A percentile compares a stretch with the other conserved stretches of the same genome.
These are phyloP conservation scores for Plectosphaerella plurivora DNA, from an alignment of 2,329 filamentous ascomycete species.

Conservation along the genomic window DNA sequence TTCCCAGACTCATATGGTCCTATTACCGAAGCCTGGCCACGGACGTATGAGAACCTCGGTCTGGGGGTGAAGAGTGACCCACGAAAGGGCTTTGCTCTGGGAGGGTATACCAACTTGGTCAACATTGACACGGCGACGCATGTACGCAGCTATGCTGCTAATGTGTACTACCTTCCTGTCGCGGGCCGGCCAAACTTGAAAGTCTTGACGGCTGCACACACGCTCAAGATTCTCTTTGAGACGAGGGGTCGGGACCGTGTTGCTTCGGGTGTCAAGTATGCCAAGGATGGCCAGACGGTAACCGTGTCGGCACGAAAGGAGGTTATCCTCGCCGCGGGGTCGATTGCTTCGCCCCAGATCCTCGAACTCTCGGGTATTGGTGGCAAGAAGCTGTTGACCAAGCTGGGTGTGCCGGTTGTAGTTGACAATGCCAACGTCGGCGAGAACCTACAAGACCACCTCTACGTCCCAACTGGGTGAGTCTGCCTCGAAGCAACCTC, in stretches of 20 bases:
- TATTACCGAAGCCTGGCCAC: slow-evolving; percentile 6
- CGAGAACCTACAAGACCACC: slow-evolving; percentile 31
- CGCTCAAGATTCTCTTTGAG: slow-evolving; percentile 15
- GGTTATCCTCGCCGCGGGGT: slow-evolving; percentile 56
- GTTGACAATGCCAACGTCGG: slow-evolving; percentile 31
- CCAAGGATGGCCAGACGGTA: slow-evolving; percentile 1
- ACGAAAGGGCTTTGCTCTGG: slow-evolving; percentile 11
- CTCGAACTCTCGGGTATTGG: slow-evolving; percentile 61
- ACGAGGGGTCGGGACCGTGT: background rate
- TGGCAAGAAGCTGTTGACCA: slow-evolving; percentile 24
- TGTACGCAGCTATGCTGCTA: slow-evolving; percentile 17
- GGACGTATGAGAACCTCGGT: slow-evolving; percentile 10
- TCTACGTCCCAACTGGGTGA: slow-evolving; percentile 8
- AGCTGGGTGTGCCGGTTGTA: slow-evolving; percentile 21
- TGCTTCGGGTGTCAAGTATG: slow-evolving; percentile 14
- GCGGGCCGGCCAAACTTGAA: slow-evolving; percentile 15
- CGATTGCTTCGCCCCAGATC: slow-evolving; percentile 51
- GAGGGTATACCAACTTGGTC: slow-evolving; percentile 4
- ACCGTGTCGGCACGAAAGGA: slow-evolving; percentile 31
- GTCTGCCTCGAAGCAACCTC: background rate
- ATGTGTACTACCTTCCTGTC: slow-evolving; percentile 14
- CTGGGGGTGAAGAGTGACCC: slow-evolving; percentile 11
- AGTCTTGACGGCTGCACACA: slow-evolving; percentile 16
- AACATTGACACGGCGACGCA: slow-evolving; percentile 16
- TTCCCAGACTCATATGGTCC: slow-evolving; percentile 4